phyloP scores from a whole-genome alignment of 129 eudicot species.

The Chrysanthemum makinoi region DNA sequence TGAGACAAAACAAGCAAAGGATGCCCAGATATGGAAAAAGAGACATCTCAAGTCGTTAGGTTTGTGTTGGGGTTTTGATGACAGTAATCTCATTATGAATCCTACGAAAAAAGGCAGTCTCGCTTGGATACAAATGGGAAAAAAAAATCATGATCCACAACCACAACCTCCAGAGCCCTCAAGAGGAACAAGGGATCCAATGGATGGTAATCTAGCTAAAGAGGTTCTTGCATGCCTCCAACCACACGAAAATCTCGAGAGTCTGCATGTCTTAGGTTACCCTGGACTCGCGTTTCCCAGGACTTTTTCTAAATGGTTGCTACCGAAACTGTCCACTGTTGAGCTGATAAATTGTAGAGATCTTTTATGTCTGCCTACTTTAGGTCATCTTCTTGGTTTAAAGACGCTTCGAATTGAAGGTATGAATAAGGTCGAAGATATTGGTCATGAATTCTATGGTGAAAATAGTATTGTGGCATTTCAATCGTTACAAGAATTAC shows the following conservation, averaged over 20 bases:
- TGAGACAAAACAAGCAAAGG: constrained; percentile 17
- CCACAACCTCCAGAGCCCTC: constrained; percentile 15
- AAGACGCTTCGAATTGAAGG: constrained; percentile 30
- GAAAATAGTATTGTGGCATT: constrained; percentile 23
- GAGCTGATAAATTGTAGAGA: constrained; percentile 30
- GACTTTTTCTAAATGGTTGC: constrained; percentile 20
- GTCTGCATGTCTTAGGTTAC: constrained; percentile 31
- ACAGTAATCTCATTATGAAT: constrained; percentile 28
- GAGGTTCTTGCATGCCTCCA: constrained; percentile 25
- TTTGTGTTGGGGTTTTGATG: constrained; percentile 25
- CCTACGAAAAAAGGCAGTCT: constrained; percentile 21
- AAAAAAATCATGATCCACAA: constrained; percentile 5
- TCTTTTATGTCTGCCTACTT: constrained; percentile 15
- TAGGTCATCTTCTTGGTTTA: constrained; percentile 34
- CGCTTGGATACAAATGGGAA: constrained; percentile 18
- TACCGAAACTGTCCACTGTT: constrained; percentile 19
- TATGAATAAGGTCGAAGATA: constrained; percentile 10
- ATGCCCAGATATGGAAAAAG: constrained; percentile 25
- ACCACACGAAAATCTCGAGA: constrained; percentile 25
- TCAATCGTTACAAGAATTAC: constrained; percentile 31
- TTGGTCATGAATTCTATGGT: constrained; percentile 27
- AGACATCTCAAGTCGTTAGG: constrained; percentile 23
- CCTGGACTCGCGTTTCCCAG: constrained; percentile 25
- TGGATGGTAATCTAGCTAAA: constrained; percentile 16
- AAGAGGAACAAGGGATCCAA: background rate